A percentile compares a stretch with the other conserved stretches of the same genome.
These are phyloP conservation scores for Jasminum sambac DNA, from an alignment of 257 asterid species.

Conservation along the genomic window DNA sequence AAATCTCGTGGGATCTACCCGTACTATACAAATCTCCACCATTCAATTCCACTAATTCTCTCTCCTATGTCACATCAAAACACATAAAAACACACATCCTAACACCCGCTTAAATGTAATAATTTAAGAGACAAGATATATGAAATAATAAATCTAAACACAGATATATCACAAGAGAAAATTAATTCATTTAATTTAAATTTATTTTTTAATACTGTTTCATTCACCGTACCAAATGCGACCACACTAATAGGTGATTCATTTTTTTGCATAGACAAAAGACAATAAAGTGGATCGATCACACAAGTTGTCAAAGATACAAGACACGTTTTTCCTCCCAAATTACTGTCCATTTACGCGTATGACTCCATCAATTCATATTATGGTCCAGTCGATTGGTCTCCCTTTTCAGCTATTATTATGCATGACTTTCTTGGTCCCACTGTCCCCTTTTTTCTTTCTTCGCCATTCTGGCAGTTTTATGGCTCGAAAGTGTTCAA, in stretches of 20 bases:
- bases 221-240: background rate
- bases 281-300: background rate
- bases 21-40: too few relatives aligned
- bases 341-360: background rate
- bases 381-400: background rate
- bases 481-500: background rate
- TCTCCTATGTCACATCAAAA: too few relatives aligned
- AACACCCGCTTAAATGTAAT: too few relatives aligned
- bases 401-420: constrained; percentile 3
- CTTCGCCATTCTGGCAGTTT: background rate
- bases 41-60: too few relatives aligned
- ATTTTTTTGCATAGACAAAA: background rate
- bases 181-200: too few relatives aligned
- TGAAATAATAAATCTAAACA: too few relatives aligned
- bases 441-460: background rate
- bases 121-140: too few relatives aligned
- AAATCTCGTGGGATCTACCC: too few relatives aligned
- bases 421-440: background rate
- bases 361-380: background rate
- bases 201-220: background rate
- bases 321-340: background rate
- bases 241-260: background rate
- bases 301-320: background rate
- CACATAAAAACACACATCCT: too few relatives aligned
- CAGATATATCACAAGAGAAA: too few relatives aligned